A percentile compares a stretch with the other conserved stretches of the same genome.
Conservation (phyloP, 352 stramenopile genomes). For the Phytophthora idaei region DNA sequence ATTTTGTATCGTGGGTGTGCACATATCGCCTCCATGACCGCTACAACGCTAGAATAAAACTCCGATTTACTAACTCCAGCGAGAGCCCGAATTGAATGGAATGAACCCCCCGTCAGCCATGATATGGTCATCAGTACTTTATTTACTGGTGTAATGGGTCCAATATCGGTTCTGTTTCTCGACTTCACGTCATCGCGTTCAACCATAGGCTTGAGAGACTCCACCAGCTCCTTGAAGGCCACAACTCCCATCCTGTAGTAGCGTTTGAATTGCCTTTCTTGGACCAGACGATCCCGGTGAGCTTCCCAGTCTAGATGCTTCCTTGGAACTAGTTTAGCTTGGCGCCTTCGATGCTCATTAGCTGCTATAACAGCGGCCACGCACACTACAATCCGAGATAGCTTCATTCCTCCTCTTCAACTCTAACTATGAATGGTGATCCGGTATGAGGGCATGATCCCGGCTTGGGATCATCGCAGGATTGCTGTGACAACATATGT, state of each 20-base stretch:
- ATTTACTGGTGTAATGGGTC: not conserved
- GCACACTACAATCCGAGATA: not conserved
- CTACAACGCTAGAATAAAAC: not conserved
- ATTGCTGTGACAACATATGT: not conserved
- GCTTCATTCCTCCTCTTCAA: not conserved
- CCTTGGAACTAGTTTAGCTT: not conserved
- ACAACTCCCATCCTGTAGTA: not conserved
- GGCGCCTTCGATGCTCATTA: not conserved
- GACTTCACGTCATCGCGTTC: not conserved
- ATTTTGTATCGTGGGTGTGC: not conserved
- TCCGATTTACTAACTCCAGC: not conserved
- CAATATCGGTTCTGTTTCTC: not conserved
- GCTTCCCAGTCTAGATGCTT: slow-evolving; percentile 11
- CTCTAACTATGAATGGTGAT: too few species aligned
- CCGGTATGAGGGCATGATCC: not conserved
- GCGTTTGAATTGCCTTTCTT: slow-evolving; percentile 1
- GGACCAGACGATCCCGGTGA: not conserved
- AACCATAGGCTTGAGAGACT: not conserved
- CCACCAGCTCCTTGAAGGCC: too few species aligned
- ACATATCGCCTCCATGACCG: slow-evolving; percentile 4
- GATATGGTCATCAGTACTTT: too few species aligned
- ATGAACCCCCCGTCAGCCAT: too few species aligned
- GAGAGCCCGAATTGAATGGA: too few species aligned
- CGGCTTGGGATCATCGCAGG: not conserved
- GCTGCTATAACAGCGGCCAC: not conserved